A percentile compares a stretch with the other conserved stretches of the same genome.
These are phyloP conservation scores for Diaporthe sp. DNA, from an alignment of 2,329 filamentous ascomycete species.

Conservation along the genomic window DNA sequence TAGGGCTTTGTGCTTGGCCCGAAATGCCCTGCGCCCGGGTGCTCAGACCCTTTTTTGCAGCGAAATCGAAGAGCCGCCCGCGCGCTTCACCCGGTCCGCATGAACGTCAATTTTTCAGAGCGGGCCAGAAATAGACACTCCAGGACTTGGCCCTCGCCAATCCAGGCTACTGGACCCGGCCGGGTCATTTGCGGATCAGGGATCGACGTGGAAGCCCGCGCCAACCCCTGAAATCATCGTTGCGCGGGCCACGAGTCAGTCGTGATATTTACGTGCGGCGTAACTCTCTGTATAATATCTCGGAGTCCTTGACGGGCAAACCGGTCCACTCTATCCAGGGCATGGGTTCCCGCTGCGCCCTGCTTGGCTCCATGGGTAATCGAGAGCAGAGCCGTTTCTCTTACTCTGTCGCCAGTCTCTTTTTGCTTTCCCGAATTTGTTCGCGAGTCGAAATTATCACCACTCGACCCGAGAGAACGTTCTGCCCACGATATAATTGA, in stretches of 20 bases:
- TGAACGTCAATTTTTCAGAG: constrained; percentile 23
- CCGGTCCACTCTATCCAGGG: constrained; percentile 13
- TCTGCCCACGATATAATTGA: constrained; percentile 16
- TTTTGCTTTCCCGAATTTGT: constrained; percentile 15
- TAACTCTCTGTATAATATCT: background rate
- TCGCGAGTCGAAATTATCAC: constrained; percentile 25
- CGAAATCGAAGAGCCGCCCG: constrained; percentile 9
- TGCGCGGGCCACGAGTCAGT: constrained; percentile 30
- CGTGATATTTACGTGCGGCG: constrained; percentile 26
- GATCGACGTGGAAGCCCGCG: constrained; percentile 22
- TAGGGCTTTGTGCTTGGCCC: constrained; percentile 15
- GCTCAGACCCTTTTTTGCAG: constrained; percentile 6
- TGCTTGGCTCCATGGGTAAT: constrained; percentile 29
- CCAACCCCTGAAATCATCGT: constrained; percentile 20
- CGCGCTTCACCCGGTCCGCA: constrained; percentile 18
- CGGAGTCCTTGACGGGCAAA: constrained; percentile 1
- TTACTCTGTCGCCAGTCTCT: background rate
- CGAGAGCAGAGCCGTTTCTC: constrained; percentile 6
- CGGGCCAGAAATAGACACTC: constrained; percentile 19
- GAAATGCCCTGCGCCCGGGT: background rate
- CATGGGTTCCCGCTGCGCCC: constrained; percentile 31
- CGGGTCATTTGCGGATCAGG: constrained; percentile 29
- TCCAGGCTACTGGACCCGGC: constrained; percentile 11
- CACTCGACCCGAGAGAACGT: background rate
- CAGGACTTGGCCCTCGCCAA: constrained; percentile 18